Evolutionary conservation across 179 eudicot genomes (phyloP), one percentile per base, ranked within the genome.

Genomic region (Amaranthus tricolor): DNA sequence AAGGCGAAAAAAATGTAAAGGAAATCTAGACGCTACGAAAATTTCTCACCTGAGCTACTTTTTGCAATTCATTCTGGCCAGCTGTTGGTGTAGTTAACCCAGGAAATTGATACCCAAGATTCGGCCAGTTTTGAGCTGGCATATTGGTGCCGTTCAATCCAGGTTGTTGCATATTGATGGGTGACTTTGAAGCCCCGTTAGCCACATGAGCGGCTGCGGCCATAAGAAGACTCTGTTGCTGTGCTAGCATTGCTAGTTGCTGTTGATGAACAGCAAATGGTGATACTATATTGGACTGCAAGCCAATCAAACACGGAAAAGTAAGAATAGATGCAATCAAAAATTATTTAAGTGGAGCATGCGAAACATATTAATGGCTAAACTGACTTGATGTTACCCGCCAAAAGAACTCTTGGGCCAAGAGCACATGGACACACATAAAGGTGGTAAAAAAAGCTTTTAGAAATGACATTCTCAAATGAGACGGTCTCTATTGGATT

Each of bases 201-300:
- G 81, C 87, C 48, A 89, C 81, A 79, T 89, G 90, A 80, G 90
- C 93, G 5, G 97, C 93, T 49, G 99, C 99, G 43, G 98, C 98
- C 92, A 93, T 89, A 60, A 93, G 86, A 81, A 95, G 84, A 57
- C 93, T 82, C 75, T 93, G 99, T 71, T 95, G 99, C 73, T 93
- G 99, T 62, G 97, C 96, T 62, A 95, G 81, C 90, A 93, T 83
- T 43, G 91, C 96, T 58, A 95, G 84, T 82, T 95, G 99, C 80
- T 92, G 96, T 75, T 95, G 97, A 83, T 93, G 98, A 62, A 78
- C n/a, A 74, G 93, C 81, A 80, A 87, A 93, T 67, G 99, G 99
- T 9, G 98, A 89, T 74, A 86, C 93, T 78, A 88, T 88, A 77
- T 91, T 93, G 76, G 95, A 82, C 99, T 95, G 96, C 87, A 85